Conservation (phyloP, 2,329 filamentous ascomycete species). For the Calonectria pseudoreteaudii region DNA sequence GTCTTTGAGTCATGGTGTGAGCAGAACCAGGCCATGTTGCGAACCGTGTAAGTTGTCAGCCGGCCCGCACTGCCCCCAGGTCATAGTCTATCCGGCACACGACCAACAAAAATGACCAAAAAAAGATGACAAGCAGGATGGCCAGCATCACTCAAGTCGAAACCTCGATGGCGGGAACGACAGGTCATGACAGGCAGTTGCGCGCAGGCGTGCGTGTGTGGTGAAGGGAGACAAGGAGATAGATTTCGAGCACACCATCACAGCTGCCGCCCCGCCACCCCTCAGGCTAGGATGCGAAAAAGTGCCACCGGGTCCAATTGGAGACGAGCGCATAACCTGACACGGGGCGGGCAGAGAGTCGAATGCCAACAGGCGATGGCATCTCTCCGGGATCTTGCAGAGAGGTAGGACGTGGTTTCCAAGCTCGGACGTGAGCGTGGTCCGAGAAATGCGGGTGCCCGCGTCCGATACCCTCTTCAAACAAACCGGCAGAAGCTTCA, state of each 20-base stretch:
- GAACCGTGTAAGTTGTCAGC: slow-evolving; percentile 34
- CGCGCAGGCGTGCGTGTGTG: background rate
- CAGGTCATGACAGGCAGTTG: background rate
- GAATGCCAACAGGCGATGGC: slow-evolving; percentile 37
- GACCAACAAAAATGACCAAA: slow-evolving; percentile 21
- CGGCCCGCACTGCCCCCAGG: slow-evolving; percentile 35
- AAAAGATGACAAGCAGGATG: background rate
- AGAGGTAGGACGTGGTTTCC: slow-evolving; percentile 28
- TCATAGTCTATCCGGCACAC: slow-evolving; percentile 28
- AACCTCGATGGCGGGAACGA: slow-evolving; percentile 29
- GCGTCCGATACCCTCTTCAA: slow-evolving; percentile 23
- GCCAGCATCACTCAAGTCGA: slow-evolving; percentile 26
- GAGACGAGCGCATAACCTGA: slow-evolving; percentile 25
- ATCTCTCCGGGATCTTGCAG: slow-evolving; percentile 38
- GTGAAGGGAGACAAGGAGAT: background rate
- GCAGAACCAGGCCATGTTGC: slow-evolving; percentile 13
- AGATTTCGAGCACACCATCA: slow-evolving; percentile 35
- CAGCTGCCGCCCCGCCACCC: slow-evolving; percentile 35
- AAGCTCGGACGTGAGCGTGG: slow-evolving; percentile 37
- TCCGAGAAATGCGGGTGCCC: slow-evolving; percentile 36
- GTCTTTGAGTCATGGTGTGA: slow-evolving; percentile 40
- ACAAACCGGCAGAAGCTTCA: slow-evolving; percentile 26
- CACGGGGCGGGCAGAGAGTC: slow-evolving; percentile 27
- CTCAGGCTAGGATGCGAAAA: slow-evolving; percentile 24
- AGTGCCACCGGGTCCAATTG: slow-evolving; percentile 28